Percentiles rank a stretch among this genome's conserved stretches.
phyloP scores from a whole-genome alignment of 2,329 filamentous ascomycete genomes.

The Blumeria hordei region DNA sequence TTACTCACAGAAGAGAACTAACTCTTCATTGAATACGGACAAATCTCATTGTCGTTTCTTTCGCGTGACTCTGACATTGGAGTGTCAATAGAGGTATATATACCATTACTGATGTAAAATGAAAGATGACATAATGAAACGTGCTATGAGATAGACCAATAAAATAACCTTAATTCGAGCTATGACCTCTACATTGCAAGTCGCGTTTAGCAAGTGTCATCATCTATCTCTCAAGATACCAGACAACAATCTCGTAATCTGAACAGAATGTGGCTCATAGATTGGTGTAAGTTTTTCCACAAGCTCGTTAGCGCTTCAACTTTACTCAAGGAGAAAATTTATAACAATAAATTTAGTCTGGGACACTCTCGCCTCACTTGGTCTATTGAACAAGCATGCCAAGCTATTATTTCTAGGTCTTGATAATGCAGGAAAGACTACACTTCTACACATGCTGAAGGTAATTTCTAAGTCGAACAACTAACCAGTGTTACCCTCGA shows the following conservation, averaged over 20 bases:
- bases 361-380: constrained; percentile 68
- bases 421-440: constrained; percentile 88
- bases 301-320: background rate
- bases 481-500: background rate
- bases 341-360: constrained; percentile 36
- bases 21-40: too few relatives aligned
- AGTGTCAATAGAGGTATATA: too few relatives aligned
- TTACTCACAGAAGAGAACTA: too few relatives aligned
- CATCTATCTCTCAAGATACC: background rate
- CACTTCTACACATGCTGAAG: constrained; percentile 87
- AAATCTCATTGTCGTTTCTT: too few relatives aligned
- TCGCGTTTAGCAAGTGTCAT: too few relatives aligned
- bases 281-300: constrained; percentile 53
- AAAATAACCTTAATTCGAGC: too few relatives aligned
- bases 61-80: too few relatives aligned
- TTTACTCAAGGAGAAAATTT: constrained; percentile 1
- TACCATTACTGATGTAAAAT: too few relatives aligned
- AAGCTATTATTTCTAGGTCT: constrained; percentile 86
- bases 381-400: constrained; percentile 83
- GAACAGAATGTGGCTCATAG: constrained; percentile 65
- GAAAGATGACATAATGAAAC: too few relatives aligned
- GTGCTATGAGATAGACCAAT: too few relatives aligned
- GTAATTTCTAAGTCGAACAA: constrained; percentile 21
- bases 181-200: too few relatives aligned
- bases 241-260: background rate